Evolutionary conservation across 148 eudicot genomes (phyloP), one percentile per base, ranked within the genome.

Genomic region (Persicaria tinctoria): DNA sequence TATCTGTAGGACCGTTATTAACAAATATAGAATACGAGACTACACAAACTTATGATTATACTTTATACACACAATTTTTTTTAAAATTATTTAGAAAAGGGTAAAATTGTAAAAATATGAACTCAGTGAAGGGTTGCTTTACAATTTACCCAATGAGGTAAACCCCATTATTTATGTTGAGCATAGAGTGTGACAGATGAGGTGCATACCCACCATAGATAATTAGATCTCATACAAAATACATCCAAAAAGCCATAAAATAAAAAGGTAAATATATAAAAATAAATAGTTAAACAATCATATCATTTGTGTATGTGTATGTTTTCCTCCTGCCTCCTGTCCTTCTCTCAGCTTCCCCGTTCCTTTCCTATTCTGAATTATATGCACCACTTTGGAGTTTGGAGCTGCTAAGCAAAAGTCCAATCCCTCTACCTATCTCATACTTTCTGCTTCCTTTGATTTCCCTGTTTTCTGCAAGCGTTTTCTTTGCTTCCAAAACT

Each of bases 361-460:
- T 66, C 47, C 70, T 66, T 66, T 66, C 6, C 8, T 66, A 47
- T 66, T 66, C 70, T 38, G 70, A 66, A 66, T 66, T 66, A 66
- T 66, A 66, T 66, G 70, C 70, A 66, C 70, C 70, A 66, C 70
- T 66, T 66, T 66, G 70, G 48, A 66, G 70, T 66, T 66, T 66
- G 70, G 70, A 66, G 47, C 70, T 66, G 70, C 70, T 66, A 66
- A 66, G 70, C 70, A 66, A 66, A 66, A 41, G 70, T 41, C 70
- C 70, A 38, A 66, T 66, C 63, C 32, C 18, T 57, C 63, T 17
- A 57, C 20, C 63, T 57, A 32, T 32, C 70, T 44, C 47, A 66
- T 66, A 66, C 44, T 66, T 47, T 41, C 10, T 59, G 64, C 64
- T 59, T 18, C 23, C 64, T 20, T 64, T 66, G 70, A 46, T 66